Evolutionary conservation across 2,329 filamentous ascomycete genomes (phyloP).

Genomic region (Fusarium nanum): DNA sequence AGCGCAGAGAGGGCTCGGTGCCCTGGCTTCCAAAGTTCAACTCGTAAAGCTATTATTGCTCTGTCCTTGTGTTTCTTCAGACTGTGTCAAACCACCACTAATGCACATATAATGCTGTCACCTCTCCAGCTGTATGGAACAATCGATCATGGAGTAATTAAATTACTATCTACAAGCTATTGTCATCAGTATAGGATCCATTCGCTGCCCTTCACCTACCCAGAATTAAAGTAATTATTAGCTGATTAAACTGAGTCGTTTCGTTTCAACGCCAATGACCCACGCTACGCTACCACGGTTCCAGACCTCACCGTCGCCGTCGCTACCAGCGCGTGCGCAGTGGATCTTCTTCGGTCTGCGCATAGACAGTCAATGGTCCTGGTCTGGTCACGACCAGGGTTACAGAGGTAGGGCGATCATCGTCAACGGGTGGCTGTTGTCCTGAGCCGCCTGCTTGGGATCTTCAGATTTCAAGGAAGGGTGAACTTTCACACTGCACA

Average conservation of each 20-base stretch:
- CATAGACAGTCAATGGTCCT: slow-evolving; percentile 20
- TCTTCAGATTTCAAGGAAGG: slow-evolving; percentile 24
- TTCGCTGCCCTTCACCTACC: not conserved
- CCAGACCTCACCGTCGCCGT: slow-evolving; percentile 42
- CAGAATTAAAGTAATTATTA: slow-evolving; percentile 1
- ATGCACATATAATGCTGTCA: not conserved
- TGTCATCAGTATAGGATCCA: not conserved
- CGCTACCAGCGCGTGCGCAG: slow-evolving; percentile 34
- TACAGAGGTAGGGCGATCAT: slow-evolving; percentile 45
- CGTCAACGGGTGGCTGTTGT: slow-evolving; percentile 47
- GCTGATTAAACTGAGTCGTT: slow-evolving; percentile 15
- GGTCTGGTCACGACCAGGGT: slow-evolving; percentile 35
- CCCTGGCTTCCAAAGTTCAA: not conserved
- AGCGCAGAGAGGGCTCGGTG: not conserved
- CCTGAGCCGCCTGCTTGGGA: slow-evolving; percentile 45
- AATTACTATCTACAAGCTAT: not conserved
- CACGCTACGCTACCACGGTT: slow-evolving; percentile 21
- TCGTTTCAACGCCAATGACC: slow-evolving; percentile 22
- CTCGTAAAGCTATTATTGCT: not conserved
- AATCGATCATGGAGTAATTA: not conserved
- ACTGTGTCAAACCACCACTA: not conserved
- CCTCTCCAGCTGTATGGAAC: not conserved
- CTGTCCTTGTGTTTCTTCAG: not conserved
- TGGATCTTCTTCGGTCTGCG: slow-evolving; percentile 26
- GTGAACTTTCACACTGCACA: not conserved